Conservation (phyloP, 2,329 filamentous ascomycete species). For the Nigrospora sphaerica region DNA sequence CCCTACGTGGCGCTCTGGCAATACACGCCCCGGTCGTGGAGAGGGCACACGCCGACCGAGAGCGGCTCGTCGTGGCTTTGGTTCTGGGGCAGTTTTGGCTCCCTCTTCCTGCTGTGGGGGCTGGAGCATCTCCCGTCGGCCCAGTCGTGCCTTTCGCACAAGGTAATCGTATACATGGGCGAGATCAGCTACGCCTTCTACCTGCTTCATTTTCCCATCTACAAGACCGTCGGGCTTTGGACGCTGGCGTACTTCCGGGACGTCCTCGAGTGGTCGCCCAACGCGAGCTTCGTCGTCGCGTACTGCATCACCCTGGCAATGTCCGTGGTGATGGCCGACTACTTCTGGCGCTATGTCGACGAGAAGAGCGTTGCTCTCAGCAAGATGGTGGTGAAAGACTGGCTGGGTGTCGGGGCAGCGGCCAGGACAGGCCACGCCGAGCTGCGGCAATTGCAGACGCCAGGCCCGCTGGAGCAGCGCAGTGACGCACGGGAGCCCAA, state of each 20-base stretch:
- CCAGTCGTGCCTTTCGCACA: not conserved
- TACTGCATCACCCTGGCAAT: not conserved
- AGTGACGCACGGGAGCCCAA: too few relatives aligned
- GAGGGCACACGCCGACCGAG: too few relatives aligned
- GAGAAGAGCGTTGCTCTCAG: not conserved
- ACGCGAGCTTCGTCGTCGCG: not conserved
- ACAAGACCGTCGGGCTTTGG: not conserved
- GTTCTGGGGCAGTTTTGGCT: constrained; percentile 1
- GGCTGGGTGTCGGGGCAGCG: too few relatives aligned
- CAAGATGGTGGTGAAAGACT: not conserved
- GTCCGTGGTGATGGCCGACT: not conserved
- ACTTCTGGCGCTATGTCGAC: constrained; percentile 1
- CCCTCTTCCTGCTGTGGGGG: not conserved
- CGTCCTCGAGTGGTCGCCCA: not conserved
- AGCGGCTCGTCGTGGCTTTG: too few relatives aligned
- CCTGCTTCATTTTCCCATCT: constrained; percentile 1
- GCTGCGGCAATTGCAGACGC: too few relatives aligned
- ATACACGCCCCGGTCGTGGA: not conserved
- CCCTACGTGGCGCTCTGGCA: not conserved
- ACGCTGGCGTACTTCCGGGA: not conserved
- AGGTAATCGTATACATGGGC: constrained; percentile 1
- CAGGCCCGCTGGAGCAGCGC: too few relatives aligned
- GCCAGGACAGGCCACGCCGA: too few relatives aligned
- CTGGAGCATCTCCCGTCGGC: too few relatives aligned
- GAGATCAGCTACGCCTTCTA: constrained; percentile 4